Evolutionary conservation across 1,284 basidiomycete genomes (phyloP), one percentile per base, ranked within the genome.

Genomic region (Boletellus dicymbophilus): DNA sequence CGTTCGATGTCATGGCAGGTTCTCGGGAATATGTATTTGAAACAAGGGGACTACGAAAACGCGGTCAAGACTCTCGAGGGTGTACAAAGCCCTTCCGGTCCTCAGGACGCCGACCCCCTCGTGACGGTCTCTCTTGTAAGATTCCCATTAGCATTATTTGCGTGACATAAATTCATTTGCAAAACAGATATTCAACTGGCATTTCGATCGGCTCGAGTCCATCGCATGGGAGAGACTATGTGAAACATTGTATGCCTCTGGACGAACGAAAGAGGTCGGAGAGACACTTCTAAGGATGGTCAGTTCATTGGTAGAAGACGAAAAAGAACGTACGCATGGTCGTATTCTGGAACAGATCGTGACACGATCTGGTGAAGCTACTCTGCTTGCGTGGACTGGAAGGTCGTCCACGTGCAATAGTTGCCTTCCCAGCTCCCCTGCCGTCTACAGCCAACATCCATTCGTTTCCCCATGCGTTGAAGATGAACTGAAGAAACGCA

Each of bases 1-100:
- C 4, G 0, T 15, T 18, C n/a, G 16, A 31, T 18, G 4, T 21
- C 18, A 18, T n/a, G n/a, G 2, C 12, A 46, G 48, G 48, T 50
- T 4, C 44, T 50, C 16, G 48, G 20, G 21, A 47, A 27, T 10
- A 50, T 50, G 37, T 50, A 49, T 21, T 15, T 49, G 31, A 34
- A 49, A 40, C 43, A 40, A 46, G 20, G 20, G 8, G 43, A 49
- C 30, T 46, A 49, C 12, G 43, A 46, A 34, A 27, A 38, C 18
- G 48, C 42, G 11, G 23, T 48, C n/a, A 22, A 37, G 7, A 31
- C 18, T 6, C 39, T 48, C 9, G 21, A 25, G n/a, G 26, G 8
- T 13, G 40, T 27, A 22, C 21, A 42, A 12, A 20, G n/a, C 15
- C 40, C 21, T 3, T 27, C 25, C 6, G 27, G 3, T 33, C 12